A percentile compares a stretch with the other conserved stretches of the same genome.
Evolutionary conservation across 1,284 basidiomycete species (phyloP).

Genomic region (Sphagnurus paluster): DNA sequence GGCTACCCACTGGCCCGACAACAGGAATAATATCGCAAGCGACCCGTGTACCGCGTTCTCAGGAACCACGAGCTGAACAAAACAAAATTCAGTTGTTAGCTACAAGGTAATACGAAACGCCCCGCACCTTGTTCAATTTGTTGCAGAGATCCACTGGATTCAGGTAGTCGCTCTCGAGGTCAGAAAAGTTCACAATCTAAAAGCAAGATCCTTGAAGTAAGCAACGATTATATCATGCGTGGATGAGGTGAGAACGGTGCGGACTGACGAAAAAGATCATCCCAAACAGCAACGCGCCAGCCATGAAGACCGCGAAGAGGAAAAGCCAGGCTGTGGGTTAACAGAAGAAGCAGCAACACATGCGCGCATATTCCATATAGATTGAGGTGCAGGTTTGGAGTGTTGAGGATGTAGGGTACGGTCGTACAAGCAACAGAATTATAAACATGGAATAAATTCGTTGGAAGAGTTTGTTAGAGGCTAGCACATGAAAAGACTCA

Average conservation of each 20-base stretch:
- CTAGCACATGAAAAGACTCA: too few species aligned
- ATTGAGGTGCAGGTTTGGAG: too few species aligned
- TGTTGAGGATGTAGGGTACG: too few species aligned
- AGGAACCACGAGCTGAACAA: slow-evolving; percentile 87
- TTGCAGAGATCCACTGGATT: slow-evolving; percentile 99
- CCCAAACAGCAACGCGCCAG: slow-evolving; percentile 84
- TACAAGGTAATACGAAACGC: background rate
- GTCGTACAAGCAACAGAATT: too few species aligned
- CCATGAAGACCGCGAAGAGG: slow-evolving; percentile 84
- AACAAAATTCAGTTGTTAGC: background rate
- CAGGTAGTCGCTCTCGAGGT: slow-evolving; percentile 98
- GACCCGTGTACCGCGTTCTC: slow-evolving; percentile 95
- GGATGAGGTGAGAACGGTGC: background rate
- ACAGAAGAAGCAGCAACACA: too few species aligned
- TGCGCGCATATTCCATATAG: too few species aligned
- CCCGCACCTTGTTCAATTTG: slow-evolving; percentile 91
- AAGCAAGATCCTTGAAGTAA: background rate
- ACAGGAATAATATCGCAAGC: slow-evolving; percentile 83
- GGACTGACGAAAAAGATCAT: slow-evolving; percentile 91
- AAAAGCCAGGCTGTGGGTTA: slow-evolving; percentile 78
- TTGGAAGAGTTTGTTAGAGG: too few species aligned
- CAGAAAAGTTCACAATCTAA: slow-evolving; percentile 99
- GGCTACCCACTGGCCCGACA: slow-evolving; percentile 95
- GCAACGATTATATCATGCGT: background rate
- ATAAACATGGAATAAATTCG: too few species aligned